Conservation (phyloP, 805 yeast genomes). For the Hanseniaspora pseudoguilliermondii region DNA sequence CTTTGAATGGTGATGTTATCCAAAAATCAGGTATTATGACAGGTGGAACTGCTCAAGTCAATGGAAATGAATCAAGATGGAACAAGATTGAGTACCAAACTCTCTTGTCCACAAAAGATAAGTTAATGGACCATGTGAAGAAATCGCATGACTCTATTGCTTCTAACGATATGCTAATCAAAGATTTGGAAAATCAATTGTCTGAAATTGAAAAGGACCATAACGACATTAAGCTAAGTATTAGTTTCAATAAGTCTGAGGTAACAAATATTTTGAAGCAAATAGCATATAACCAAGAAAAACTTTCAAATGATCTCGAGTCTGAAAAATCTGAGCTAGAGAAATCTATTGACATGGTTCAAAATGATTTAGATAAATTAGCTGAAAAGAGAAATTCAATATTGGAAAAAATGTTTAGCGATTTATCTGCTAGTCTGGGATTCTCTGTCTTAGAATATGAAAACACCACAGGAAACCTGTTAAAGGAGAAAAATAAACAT, state of each 20-base stretch:
- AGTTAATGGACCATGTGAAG: constrained; percentile 25
- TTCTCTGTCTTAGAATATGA: constrained; percentile 61
- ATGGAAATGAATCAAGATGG: constrained; percentile 41
- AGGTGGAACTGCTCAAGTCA: constrained; percentile 55
- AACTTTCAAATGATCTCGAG: constrained; percentile 22
- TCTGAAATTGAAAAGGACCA: constrained; percentile 37
- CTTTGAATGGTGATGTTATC: constrained; percentile 73
- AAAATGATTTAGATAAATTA: constrained; percentile 21
- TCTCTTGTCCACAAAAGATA: constrained; percentile 38
- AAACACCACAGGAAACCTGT: constrained; percentile 44
- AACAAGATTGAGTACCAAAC: constrained; percentile 53
- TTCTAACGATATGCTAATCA: constrained; percentile 16
- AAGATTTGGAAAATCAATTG: constrained; percentile 33
- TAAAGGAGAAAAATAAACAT: constrained; percentile 47
- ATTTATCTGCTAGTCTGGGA: constrained; percentile 44
- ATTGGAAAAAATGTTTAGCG: constrained; percentile 36
- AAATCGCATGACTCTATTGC: not conserved
- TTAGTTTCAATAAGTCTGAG: constrained; percentile 35
- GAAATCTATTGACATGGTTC: constrained; percentile 18
- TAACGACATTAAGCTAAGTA: constrained; percentile 41
- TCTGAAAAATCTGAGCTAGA: constrained; percentile 21
- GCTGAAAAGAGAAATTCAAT: constrained; percentile 26
- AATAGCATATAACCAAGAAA: constrained; percentile 35
- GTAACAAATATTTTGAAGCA: constrained; percentile 37
- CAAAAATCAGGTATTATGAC: constrained; percentile 85